Percentiles rank a stretch among this genome's conserved stretches.
Conservation (phyloP, 1,284 basidiomycete species). For the Tylopilus sp. region DNA sequence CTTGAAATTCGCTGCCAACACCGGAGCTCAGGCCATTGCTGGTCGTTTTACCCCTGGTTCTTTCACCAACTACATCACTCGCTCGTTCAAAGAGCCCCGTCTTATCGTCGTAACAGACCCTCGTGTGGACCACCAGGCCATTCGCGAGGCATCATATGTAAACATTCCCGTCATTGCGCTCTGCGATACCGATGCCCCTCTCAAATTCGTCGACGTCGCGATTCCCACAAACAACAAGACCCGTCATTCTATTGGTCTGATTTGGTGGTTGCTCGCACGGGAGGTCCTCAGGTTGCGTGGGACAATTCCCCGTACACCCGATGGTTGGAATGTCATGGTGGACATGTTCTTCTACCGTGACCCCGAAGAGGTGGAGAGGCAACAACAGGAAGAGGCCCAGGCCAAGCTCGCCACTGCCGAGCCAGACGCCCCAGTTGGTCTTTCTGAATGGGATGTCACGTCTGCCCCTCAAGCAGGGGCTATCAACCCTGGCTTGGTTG, state of each 20-base stretch:
- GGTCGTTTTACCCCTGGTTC: slow-evolving; percentile 99
- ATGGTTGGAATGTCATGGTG: slow-evolving; percentile 97
- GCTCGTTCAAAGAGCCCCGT: slow-evolving; percentile 99
- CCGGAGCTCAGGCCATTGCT: slow-evolving; percentile 97
- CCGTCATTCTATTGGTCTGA: slow-evolving; percentile 93
- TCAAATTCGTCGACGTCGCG: slow-evolving; percentile 96
- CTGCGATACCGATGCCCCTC: slow-evolving; percentile 96
- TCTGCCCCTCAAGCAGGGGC: slow-evolving; percentile 62
- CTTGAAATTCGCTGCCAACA: slow-evolving; percentile 97
- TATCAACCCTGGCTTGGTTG: slow-evolving; percentile 72
- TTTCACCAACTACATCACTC: slow-evolving; percentile 99
- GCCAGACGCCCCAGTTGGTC: slow-evolving; percentile 43
- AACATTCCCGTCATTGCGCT: slow-evolving; percentile 99
- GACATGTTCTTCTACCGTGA: slow-evolving; percentile 99
- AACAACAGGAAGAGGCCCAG: slow-evolving; percentile 88
- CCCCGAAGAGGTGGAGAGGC: slow-evolving; percentile 98
- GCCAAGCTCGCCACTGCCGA: slow-evolving; percentile 68
- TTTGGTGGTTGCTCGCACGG: slow-evolving; percentile 98
- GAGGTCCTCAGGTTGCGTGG: slow-evolving; percentile 97
- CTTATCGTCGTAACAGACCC: slow-evolving; percentile 98
- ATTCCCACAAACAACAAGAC: slow-evolving; percentile 99
- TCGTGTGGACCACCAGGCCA: slow-evolving; percentile 99
- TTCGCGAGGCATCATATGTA: slow-evolving; percentile 99
- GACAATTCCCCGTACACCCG: slow-evolving; percentile 82
- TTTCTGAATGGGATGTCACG: slow-evolving; percentile 75